Evolutionary conservation across 139 green algal species (phyloP).

Genomic region (Haematococcus lacustris): DNA sequence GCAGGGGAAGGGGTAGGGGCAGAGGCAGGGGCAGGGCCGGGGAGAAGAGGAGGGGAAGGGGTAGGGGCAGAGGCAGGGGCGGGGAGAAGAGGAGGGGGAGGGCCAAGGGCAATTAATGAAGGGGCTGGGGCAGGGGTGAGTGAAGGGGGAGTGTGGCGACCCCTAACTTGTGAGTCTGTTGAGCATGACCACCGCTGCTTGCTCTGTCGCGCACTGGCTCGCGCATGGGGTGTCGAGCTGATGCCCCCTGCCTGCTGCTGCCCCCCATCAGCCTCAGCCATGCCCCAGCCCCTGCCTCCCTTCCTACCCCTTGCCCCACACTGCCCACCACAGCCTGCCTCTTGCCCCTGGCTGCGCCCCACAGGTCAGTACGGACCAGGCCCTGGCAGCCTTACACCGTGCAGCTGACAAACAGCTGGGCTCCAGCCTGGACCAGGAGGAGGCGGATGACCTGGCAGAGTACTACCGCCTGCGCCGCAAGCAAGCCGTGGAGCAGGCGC

Average conservation of each 20-base stretch:
- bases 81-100: background rate
- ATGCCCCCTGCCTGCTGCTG: background rate
- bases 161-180: background rate
- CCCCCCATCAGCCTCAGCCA: background rate
- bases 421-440: conserved; percentile 47
- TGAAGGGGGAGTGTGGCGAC: background rate
- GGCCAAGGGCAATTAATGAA: background rate
- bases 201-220: too few relatives aligned
- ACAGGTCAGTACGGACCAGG: conserved; percentile 47
- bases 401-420: conserved; percentile 28
- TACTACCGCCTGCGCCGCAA: conserved; percentile 47
- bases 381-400: conserved; percentile 50
- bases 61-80: background rate
- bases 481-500: background rate
- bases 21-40: background rate
- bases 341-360: conserved; percentile 1
- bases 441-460: conserved; percentile 52
- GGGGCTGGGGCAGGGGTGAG: background rate
- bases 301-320: background rate
- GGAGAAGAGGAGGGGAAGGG: background rate
- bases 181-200: background rate
- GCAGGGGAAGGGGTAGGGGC: background rate
- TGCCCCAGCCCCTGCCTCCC: background rate
- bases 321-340: background rate
- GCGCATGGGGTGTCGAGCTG: background rate